Evolutionary conservation across 805 yeast species (phyloP).

Genomic region (Kuraishia cidri): DNA sequence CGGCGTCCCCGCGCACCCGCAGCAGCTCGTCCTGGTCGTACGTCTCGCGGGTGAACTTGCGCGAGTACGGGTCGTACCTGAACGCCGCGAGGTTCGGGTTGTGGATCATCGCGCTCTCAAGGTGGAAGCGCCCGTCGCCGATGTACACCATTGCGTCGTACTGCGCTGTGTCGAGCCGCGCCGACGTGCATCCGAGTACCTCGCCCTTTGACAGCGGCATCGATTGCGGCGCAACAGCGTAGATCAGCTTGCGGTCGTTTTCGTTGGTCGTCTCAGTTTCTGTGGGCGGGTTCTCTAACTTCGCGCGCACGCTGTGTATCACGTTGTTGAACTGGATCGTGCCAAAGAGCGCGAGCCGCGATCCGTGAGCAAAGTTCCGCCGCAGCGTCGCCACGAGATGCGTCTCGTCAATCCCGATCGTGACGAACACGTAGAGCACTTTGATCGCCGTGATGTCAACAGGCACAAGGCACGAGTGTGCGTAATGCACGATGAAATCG

Average conservation of each 20-base stretch:
- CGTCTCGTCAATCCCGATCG: conserved; percentile 77
- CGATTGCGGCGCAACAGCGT: conserved; percentile 80
- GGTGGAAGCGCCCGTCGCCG: conserved; percentile 95
- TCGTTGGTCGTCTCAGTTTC: conserved; percentile 7
- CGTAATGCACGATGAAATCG: conserved; percentile 92
- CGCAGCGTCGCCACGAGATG: conserved; percentile 74
- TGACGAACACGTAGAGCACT: conserved; percentile 91
- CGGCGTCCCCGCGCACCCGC: conserved; percentile 64
- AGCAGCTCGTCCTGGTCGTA: conserved; percentile 85
- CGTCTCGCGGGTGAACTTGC: conserved; percentile 82
- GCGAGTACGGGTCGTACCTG: conserved; percentile 90
- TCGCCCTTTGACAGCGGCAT: conserved; percentile 93
- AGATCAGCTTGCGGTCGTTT: conserved; percentile 31
- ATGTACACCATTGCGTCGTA: conserved; percentile 79
- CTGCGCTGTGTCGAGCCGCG: conserved; percentile 56
- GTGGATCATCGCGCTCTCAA: conserved; percentile 95
- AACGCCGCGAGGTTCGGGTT: conserved; percentile 89
- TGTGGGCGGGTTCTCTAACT: conserved; percentile 30
- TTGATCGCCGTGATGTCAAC: conserved; percentile 86
- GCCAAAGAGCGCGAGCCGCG: conserved; percentile 78
- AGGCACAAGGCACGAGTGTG: conserved; percentile 95
- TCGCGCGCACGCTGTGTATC: conserved; percentile 66
- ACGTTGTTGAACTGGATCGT: conserved; percentile 97
- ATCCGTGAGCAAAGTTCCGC: conserved; percentile 55
- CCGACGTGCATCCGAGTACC: conserved; percentile 93